Evolutionary conservation across 163 green algal species (phyloP), one percentile per base, ranked within the genome.

Genomic region (Picocystis sp.): DNA sequence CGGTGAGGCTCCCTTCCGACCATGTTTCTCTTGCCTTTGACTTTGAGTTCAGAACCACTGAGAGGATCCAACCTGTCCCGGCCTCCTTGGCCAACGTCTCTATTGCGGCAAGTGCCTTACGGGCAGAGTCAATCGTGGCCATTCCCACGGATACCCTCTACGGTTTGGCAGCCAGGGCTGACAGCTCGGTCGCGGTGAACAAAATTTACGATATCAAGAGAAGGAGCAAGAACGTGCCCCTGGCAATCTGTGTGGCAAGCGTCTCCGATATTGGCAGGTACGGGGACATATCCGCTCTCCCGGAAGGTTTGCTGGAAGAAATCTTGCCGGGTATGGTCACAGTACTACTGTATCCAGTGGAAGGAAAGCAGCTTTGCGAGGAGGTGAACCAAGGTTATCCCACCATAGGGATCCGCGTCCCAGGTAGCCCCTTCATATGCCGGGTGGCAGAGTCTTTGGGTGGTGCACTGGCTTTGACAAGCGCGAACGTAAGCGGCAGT

Each of bases 261-360:
- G 35, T 64, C 15, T 62, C n/a, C 0, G 65, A 78, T 6, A 60
- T 87, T 14, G 24, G 34, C 0, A 43, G 35, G 1, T 76, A 71
- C 35, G 69, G 46, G 1, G 43, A 70, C n/a, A 44, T 45, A 1
- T 47, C 52, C 29, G 60, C 76, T 35, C 66, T 90, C 22, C 78
- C 81, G 6, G 3, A 35, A 6, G 73, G 66, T 19, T 58, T 89
- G 54, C 58, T 89, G 49, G 55, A 66, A 21, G 58, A 64, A 8
- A 69, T 90, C 55, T 67, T 91, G 49, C 80, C 81, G 0, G 81
- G 81, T 3, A 60, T 80, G 3, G 65, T 86, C 23, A 91, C 80
- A 12, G 44, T 91, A 22, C 44, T 89, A 46, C 60, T 89, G 22
- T 43, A 43, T 0, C 56, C 25, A 22, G 19, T 47, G 19, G 10